Percentiles rank a stretch among this genome's conserved stretches.
phyloP scores from a whole-genome alignment of 1,139 yeast species.

The Scheffersomyces titani region DNA sequence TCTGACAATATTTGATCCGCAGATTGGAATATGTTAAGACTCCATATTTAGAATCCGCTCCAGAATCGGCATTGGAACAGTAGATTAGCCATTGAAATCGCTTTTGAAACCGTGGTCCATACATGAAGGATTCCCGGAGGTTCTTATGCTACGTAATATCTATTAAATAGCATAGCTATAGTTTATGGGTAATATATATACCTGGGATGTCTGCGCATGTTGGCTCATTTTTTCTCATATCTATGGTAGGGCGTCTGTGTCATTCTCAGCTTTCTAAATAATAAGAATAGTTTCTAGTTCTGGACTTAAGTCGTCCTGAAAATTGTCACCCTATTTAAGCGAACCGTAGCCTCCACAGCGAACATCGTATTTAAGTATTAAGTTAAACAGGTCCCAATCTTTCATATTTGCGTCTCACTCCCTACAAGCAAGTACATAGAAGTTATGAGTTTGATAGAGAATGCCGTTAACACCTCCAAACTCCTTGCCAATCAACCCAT shows the following conservation, averaged over 20 bases:
- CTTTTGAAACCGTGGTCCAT: not conserved
- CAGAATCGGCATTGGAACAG: not conserved
- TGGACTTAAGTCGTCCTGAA: not conserved
- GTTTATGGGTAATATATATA: not conserved
- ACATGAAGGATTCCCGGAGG: not conserved
- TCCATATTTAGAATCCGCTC: not conserved
- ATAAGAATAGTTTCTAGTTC: not conserved
- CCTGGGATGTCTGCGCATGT: not conserved
- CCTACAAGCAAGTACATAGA: not conserved
- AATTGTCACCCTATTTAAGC: not conserved
- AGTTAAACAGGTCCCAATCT: not conserved
- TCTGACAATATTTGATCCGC: not conserved
- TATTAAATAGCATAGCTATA: not conserved
- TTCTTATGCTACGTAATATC: not conserved
- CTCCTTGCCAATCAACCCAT: not conserved
- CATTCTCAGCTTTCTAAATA: not conserved
- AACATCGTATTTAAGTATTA: no score
- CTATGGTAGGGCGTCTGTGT: not conserved
- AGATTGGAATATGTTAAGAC: not conserved
- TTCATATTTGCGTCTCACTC: not conserved
- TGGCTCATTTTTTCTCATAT: not conserved
- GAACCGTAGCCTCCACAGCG: not conserved
- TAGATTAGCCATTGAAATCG: no score
- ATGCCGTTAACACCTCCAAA: conserved; percentile 6
- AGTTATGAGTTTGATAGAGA: not conserved